Percentiles rank a stretch among this genome's conserved stretches.
phyloP scores from a whole-genome alignment of 352 stramenopile genomes.

The Globisporangium parvum region DNA sequence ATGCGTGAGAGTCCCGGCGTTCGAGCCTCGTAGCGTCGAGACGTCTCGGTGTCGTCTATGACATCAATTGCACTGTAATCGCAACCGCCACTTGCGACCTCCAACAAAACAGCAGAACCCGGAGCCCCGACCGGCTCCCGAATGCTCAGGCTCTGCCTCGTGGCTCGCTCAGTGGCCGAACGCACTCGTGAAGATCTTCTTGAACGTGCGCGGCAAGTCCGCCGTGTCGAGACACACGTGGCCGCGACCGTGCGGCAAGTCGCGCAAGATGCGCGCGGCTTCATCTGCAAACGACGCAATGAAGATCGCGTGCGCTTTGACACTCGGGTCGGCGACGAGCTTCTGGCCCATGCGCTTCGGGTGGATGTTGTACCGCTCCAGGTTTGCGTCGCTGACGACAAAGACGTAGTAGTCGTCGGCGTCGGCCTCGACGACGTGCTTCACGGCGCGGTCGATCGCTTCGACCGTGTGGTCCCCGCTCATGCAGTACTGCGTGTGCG shows the following conservation, averaged over 20 bases:
- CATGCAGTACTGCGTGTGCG: slow-evolving; percentile 92
- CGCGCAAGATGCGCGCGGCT: slow-evolving; percentile 49
- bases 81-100: too few relatives aligned
- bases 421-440: slow-evolving; percentile 54
- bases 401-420: slow-evolving; percentile 88
- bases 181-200: slow-evolving; percentile 75
- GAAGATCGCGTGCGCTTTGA: slow-evolving; percentile 80
- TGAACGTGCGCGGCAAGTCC: slow-evolving; percentile 76
- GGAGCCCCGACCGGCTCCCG: too few relatives aligned
- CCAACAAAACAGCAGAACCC: too few relatives aligned
- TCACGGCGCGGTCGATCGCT: slow-evolving; percentile 80
- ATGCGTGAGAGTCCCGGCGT: too few relatives aligned
- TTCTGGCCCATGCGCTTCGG: slow-evolving; percentile 47
- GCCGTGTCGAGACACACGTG: slow-evolving; percentile 79
- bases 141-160: neutral
- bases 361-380: slow-evolving; percentile 89
- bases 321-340: slow-evolving; percentile 39
- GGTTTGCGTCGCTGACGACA: slow-evolving; percentile 94
- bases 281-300: slow-evolving; percentile 83
- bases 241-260: slow-evolving; percentile 60
- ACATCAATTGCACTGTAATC: neutral
- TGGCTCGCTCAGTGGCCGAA: slow-evolving; percentile 22
- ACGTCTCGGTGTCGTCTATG: too few relatives aligned
- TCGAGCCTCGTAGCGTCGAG: neutral
- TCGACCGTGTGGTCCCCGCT: slow-evolving; percentile 93